Percentiles rank a stretch among this genome's conserved stretches.
These are phyloP conservation scores for Discostella stelligeroides DNA, from an alignment of 108 stramenopile species.

Conservation along the genomic window DNA sequence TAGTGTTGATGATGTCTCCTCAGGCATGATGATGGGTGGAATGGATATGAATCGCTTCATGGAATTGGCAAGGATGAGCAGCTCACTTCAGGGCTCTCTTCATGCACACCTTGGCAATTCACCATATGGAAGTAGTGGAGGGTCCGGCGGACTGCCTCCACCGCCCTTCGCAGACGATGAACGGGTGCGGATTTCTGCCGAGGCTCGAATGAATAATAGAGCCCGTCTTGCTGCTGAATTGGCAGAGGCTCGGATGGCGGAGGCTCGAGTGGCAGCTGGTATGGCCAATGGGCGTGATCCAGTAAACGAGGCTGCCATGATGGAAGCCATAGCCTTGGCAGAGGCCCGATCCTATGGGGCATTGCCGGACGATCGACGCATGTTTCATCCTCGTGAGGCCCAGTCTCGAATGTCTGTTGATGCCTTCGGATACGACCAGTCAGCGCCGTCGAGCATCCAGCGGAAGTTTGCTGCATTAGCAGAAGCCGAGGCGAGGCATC, in stretches of 20 bases:
- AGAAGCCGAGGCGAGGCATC: constrained; percentile 23
- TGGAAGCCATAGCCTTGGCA: neutral
- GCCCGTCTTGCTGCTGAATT: neutral
- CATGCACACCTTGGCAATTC: neutral
- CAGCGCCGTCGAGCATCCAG: constrained; percentile 5
- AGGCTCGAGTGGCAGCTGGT: neutral
- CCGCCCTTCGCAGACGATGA: neutral
- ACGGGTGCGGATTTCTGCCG: neutral
- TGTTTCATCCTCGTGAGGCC: neutral
- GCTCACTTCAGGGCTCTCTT: constrained; percentile 1
- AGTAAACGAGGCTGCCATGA: neutral
- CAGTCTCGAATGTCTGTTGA: neutral
- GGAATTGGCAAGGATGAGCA: constrained; percentile 16
- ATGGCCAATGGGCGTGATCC: neutral
- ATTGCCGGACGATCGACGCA: neutral
- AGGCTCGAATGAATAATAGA: neutral
- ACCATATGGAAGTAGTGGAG: neutral
- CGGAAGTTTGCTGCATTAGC: constrained; percentile 11
- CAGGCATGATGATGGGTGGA: neutral
- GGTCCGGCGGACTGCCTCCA: neutral
- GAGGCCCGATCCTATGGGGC: neutral
- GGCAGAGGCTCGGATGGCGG: neutral
- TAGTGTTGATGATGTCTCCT: neutral
- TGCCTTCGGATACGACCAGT: neutral
- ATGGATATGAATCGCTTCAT: constrained; percentile 7